Evolutionary conservation across 2,329 filamentous ascomycete genomes (phyloP).

Genomic region (Fusarium sp.): DNA sequence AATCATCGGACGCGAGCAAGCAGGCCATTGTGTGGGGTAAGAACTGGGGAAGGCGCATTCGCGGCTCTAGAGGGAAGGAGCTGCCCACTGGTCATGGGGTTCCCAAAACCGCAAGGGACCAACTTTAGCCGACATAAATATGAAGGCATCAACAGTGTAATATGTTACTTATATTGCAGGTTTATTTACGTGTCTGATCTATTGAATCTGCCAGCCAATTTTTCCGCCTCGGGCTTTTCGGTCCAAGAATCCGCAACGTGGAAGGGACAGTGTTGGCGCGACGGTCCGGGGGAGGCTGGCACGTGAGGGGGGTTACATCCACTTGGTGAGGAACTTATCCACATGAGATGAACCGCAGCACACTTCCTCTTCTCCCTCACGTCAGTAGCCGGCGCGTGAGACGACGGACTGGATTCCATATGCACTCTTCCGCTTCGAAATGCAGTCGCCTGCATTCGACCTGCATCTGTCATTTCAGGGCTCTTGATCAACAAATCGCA

Average conservation of each 20-base stretch:
- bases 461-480: constrained; percentile 3
- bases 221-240: neutral
- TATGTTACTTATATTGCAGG: neutral
- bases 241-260: neutral
- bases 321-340: neutral
- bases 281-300: constrained; percentile 6
- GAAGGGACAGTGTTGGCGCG: neutral
- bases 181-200: neutral
- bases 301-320: constrained; percentile 10
- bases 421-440: neutral
- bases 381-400: neutral
- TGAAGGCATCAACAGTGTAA: neutral
- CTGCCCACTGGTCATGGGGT: constrained; percentile 11
- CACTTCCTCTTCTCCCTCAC: neutral
- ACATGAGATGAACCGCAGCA: neutral
- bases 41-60: constrained; percentile 33
- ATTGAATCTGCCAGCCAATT: neutral
- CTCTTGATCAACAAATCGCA: constrained; percentile 4
- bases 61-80: constrained; percentile 9
- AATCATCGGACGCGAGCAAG: constrained; percentile 22
- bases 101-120: neutral
- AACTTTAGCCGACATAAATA: neutral
- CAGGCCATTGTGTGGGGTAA: constrained; percentile 39
- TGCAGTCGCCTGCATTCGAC: constrained; percentile 1
- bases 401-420: neutral